Conservation (phyloP, 306 rosid species). For the Oemleria cerasiformis region DNA sequence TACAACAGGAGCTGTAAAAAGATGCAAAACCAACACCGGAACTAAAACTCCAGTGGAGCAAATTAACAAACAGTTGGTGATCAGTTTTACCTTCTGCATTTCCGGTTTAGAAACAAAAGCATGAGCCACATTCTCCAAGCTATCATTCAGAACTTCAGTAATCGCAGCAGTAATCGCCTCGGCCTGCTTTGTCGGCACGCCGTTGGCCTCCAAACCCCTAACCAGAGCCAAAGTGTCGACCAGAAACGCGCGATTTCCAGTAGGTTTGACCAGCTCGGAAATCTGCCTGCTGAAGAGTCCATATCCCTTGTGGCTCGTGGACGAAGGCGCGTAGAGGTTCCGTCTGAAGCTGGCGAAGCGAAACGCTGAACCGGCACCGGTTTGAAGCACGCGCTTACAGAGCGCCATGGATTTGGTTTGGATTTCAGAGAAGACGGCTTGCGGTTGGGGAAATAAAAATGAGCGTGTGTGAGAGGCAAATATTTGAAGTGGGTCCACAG, state of each 20-base stretch:
- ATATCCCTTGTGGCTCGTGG: background rate
- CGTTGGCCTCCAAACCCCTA: constrained; percentile 53
- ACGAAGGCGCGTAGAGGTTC: background rate
- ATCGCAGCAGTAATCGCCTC: constrained; percentile 60
- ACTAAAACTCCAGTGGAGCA: background rate
- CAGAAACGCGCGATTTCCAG: constrained; percentile 50
- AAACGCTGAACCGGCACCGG: constrained; percentile 8
- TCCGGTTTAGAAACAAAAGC: constrained; percentile 49
- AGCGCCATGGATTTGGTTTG: constrained; percentile 28
- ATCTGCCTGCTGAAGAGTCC: constrained; percentile 19
- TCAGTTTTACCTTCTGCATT: constrained; percentile 41
- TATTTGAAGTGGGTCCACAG: background rate
- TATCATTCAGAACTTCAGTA: constrained; percentile 49
- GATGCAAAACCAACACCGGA: background rate
- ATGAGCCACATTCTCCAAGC: constrained; percentile 48
- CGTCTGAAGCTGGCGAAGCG: constrained; percentile 14
- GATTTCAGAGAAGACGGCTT: too few relatives aligned
- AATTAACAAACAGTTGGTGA: background rate
- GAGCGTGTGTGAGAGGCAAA: too few relatives aligned
- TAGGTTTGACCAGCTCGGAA: constrained; percentile 40
- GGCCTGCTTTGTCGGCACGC: constrained; percentile 56
- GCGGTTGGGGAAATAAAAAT: too few relatives aligned
- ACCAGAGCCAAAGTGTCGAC: constrained; percentile 60
- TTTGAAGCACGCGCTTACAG: constrained; percentile 27
- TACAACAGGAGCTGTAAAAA: background rate